These are phyloP conservation scores for Leucocoprinus leucothites DNA, from an alignment of 768 basidiomycete species.

Conservation along the genomic window DNA sequence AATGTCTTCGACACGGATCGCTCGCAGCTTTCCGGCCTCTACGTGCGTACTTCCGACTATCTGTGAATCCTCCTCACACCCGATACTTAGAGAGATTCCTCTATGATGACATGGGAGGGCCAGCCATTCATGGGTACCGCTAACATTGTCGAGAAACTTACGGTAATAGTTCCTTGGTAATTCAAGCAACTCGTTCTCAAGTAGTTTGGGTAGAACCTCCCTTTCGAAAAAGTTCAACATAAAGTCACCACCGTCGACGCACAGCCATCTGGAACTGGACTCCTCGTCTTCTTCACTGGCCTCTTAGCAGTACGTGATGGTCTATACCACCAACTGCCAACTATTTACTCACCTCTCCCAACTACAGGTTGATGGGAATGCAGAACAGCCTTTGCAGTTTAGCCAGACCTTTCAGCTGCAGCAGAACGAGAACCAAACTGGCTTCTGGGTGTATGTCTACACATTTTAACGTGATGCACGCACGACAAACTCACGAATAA, in stretches of 20 bases:
- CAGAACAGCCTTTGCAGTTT: slow-evolving; percentile 78
- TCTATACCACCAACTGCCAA: not conserved
- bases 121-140: slow-evolving; percentile 48
- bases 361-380: slow-evolving; percentile 82
- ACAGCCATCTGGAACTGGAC: slow-evolving; percentile 52
- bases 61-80: slow-evolving; percentile 19
- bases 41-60: slow-evolving; percentile 53
- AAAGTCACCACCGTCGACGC: slow-evolving; percentile 80
- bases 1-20: slow-evolving; percentile 68
- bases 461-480: not conserved
- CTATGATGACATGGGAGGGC: slow-evolving; percentile 87
- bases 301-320: slow-evolving; percentile 56
- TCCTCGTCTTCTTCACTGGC: slow-evolving; percentile 88
- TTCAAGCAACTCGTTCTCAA: not conserved
- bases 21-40: slow-evolving; percentile 54
- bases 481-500: not conserved
- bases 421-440: slow-evolving; percentile 47
- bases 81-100: slow-evolving; percentile 60
- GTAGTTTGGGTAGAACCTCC: slow-evolving; percentile 52
- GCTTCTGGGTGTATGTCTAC: slow-evolving; percentile 77
- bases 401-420: slow-evolving; percentile 93
- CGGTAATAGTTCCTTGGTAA: slow-evolving; percentile 35
- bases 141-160: slow-evolving; percentile 70
- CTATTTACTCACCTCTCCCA: slow-evolving; percentile 2
- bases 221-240: slow-evolving; percentile 82